Evolutionary conservation across 345 rosid genomes (phyloP), one percentile per base, ranked within the genome.

Genomic region (Populus alba): DNA sequence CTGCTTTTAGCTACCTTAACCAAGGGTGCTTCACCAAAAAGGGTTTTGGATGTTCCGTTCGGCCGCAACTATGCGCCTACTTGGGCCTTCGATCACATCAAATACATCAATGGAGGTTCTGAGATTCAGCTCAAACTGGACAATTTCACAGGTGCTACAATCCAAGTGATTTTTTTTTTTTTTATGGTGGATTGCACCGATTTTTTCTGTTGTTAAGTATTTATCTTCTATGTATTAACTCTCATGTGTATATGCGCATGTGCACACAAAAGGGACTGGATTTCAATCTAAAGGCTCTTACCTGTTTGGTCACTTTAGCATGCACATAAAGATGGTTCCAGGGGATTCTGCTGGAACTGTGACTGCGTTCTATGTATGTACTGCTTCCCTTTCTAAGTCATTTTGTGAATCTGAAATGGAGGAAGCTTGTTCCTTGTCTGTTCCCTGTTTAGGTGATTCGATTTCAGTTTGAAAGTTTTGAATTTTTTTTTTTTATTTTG

Each of bases 21-120:
- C 9, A 65, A 8, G 68, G 72, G 61, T 20, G 73, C 68, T 55
- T 4, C 72, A 6, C 77, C 80, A 5, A 72, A 29, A 39, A 76
- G 13, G 29, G 69, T 77, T 1, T 51, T 71, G 8, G 69, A 71
- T 43, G 83, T 81, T 0, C 80, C 77, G 6, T 81, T 81, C 38
- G 73, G 80, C 15, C 75, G 80, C 47, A 81, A 76, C 83, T 81
- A 76, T 69, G 16, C 9, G 2, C 80, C 83, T 0, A 81, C 83
- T 1, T 81, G 83, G 83, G 83, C 83, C 68, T 76, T 76, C 53
- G 83, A 81, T 43, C 83, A 81, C 73, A 81, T 81, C 73, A 81
- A 71, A 47, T 81, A 81, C 73, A 55, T 76, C 74, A 76, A 81
- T 66, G 83, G 77, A 29, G 83, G 83, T 13, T 31, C 68, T 22